Evolutionary conservation across 2,329 filamentous ascomycete genomes (phyloP).

Genomic region (Sporothrix pseudoabietina): DNA sequence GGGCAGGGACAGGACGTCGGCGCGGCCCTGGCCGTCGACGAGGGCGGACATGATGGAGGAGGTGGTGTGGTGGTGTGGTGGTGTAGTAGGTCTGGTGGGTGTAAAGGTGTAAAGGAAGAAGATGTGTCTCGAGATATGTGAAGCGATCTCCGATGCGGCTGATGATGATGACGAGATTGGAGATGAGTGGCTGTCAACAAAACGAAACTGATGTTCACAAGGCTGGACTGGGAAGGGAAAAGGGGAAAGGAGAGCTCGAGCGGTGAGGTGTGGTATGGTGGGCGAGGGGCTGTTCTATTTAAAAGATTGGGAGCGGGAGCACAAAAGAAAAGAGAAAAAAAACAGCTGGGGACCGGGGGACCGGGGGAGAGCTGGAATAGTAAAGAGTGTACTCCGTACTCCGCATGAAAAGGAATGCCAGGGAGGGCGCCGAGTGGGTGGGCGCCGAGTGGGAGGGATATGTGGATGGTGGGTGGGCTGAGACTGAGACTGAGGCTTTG

Average conservation of each 20-base stretch:
- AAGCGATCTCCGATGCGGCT: neutral
- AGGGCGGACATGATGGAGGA: slow-evolving; percentile 24
- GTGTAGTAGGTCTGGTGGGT: neutral
- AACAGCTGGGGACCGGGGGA: neutral
- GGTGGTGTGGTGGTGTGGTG: neutral
- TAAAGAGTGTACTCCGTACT: neutral
- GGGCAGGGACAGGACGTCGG: slow-evolving; percentile 33
- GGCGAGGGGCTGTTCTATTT: slow-evolving; percentile 1
- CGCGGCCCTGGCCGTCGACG: slow-evolving; percentile 31
- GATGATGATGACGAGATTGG: neutral
- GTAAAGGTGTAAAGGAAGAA: too few species aligned
- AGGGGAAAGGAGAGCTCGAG: too few species aligned
- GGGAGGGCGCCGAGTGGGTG: neutral
- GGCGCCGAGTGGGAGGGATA: neutral
- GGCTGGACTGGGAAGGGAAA: neutral
- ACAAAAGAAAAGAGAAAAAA: neutral
- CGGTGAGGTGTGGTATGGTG: neutral
- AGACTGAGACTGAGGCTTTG: neutral
- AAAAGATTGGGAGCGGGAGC: neutral
- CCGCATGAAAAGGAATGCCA: neutral
- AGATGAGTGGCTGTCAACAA: neutral
- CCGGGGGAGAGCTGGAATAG: neutral
- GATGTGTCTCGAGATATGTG: neutral
- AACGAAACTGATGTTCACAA: neutral
- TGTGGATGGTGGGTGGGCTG: neutral